Evolutionary conservation across 1,139 yeast species (phyloP).

Genomic region (Suhomyces yuchorum): DNA sequence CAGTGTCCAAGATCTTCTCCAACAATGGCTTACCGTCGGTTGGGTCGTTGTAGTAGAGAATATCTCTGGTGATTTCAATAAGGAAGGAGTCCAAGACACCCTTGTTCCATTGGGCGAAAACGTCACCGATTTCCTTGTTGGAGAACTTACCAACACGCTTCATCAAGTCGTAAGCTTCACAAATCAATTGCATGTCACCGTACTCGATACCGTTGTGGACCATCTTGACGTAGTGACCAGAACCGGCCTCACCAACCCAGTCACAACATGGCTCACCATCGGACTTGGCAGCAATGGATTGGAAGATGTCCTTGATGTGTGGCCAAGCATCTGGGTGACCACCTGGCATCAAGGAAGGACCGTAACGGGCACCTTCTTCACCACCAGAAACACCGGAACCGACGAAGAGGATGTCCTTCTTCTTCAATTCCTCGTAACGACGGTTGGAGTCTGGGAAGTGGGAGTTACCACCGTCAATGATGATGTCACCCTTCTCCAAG

Average conservation of each 20-base stretch:
- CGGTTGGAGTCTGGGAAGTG: conserved; percentile 99
- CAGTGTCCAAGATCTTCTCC: conserved; percentile 94
- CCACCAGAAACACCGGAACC: conserved; percentile 99
- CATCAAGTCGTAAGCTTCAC: conserved; percentile 96
- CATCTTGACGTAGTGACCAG: conserved; percentile 99
- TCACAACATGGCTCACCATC: conserved; percentile 99
- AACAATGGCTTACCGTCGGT: conserved; percentile 89
- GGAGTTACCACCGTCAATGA: conserved; percentile 99
- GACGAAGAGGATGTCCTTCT: conserved; percentile 87
- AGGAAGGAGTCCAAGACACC: conserved; percentile 98
- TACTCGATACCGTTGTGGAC: conserved; percentile 99
- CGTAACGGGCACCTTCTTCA: conserved; percentile 99
- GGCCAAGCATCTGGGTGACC: conserved; percentile 99
- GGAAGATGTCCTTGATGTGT: conserved; percentile 94
- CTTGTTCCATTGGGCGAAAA: conserved; percentile 90
- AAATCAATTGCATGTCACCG: conserved; percentile 99
- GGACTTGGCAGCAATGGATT: conserved; percentile 91
- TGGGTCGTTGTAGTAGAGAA: conserved; percentile 82
- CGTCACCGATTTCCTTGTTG: conserved; percentile 92
- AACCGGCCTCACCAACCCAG: conserved; percentile 99
- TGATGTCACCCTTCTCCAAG: conserved; percentile 95
- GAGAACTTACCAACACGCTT: conserved; percentile 91
- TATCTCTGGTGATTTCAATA: conserved; percentile 95
- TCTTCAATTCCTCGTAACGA: conserved; percentile 86
- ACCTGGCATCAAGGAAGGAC: conserved; percentile 99